phyloP scores from a whole-genome alignment of 1,284 basidiomycete genomes.

The Xanthoconium separans region DNA sequence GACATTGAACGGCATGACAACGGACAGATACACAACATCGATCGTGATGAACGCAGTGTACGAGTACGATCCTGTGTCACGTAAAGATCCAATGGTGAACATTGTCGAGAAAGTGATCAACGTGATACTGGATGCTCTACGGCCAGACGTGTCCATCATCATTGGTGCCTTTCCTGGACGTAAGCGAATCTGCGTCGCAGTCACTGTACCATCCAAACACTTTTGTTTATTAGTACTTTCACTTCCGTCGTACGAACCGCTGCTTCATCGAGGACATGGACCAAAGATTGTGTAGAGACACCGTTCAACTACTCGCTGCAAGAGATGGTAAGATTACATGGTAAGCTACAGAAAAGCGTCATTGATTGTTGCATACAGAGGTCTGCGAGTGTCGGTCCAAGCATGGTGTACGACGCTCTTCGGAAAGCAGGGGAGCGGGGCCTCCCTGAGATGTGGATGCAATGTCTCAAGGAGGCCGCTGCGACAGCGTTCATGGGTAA shows the following conservation, averaged over 20 bases:
- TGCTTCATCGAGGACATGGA: constrained; percentile 2
- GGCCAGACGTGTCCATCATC: constrained; percentile 15
- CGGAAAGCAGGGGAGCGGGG: constrained; percentile 4
- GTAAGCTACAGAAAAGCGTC: not conserved
- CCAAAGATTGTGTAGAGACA: constrained; percentile 12
- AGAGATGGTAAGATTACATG: constrained; percentile 3
- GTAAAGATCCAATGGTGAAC: constrained; percentile 13
- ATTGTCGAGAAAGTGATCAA: constrained; percentile 7
- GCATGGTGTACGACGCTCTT: constrained; percentile 16
- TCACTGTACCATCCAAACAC: not conserved
- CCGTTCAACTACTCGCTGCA: constrained; percentile 11
- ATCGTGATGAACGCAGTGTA: constrained; percentile 19
- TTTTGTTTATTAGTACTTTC: constrained; percentile 5
- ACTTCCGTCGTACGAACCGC: constrained; percentile 13
- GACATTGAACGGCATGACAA: not conserved
- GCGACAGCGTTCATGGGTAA: constrained; percentile 20
- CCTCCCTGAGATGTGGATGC: constrained; percentile 4
- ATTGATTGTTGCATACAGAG: constrained; percentile 6
- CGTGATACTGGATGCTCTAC: constrained; percentile 7
- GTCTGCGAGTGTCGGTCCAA: constrained; percentile 1
- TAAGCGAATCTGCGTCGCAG: constrained; percentile 1
- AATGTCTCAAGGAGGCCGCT: constrained; percentile 13
- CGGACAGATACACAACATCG: constrained; percentile 17
- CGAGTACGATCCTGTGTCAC: constrained; percentile 19
- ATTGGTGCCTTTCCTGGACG: constrained; percentile 17